Conservation (phyloP, 805 yeast genomes). For the Candida xyloterini region DNA sequence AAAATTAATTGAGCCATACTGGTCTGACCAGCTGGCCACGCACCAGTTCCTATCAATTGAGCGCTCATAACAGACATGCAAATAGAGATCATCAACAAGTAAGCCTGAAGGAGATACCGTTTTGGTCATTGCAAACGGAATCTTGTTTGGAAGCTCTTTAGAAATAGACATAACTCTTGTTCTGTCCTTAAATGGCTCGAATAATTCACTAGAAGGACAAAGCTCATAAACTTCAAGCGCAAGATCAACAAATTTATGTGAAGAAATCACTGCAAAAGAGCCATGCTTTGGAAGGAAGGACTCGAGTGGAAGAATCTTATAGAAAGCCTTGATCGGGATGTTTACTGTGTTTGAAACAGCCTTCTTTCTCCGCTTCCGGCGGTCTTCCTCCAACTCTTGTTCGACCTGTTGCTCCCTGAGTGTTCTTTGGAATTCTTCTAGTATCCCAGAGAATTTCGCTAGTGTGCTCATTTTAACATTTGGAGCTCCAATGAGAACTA, state of each 20-base stretch:
- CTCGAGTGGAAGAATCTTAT: slow-evolving; percentile 42
- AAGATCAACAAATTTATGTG: slow-evolving; percentile 38
- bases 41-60: slow-evolving; percentile 82
- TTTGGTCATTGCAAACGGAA: slow-evolving; percentile 43
- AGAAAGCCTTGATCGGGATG: slow-evolving; percentile 23
- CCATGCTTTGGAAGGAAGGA: slow-evolving; percentile 36
- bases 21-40: slow-evolving; percentile 87
- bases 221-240: slow-evolving; percentile 57
- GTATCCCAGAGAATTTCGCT: slow-evolving; percentile 44
- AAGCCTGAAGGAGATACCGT: slow-evolving; percentile 36
- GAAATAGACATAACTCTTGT: slow-evolving; percentile 38
- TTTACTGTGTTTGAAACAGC: slow-evolving; percentile 11
- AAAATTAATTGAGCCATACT: slow-evolving; percentile 61
- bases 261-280: slow-evolving; percentile 32
- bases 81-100: slow-evolving; percentile 64
- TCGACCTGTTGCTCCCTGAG: slow-evolving; percentile 23
- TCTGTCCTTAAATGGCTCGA: slow-evolving; percentile 25
- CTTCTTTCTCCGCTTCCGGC: slow-evolving; percentile 28
- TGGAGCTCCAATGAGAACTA: slow-evolving; percentile 49
- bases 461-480: slow-evolving; percentile 42
- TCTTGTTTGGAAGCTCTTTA: slow-evolving; percentile 40
- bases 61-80: slow-evolving; percentile 84
- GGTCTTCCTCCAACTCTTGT: slow-evolving; percentile 23
- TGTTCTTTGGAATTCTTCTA: slow-evolving; percentile 43
- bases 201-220: slow-evolving; percentile 36